Evolutionary conservation across 169 alveolate species (phyloP).

Genomic region (Neospora caninum): DNA sequence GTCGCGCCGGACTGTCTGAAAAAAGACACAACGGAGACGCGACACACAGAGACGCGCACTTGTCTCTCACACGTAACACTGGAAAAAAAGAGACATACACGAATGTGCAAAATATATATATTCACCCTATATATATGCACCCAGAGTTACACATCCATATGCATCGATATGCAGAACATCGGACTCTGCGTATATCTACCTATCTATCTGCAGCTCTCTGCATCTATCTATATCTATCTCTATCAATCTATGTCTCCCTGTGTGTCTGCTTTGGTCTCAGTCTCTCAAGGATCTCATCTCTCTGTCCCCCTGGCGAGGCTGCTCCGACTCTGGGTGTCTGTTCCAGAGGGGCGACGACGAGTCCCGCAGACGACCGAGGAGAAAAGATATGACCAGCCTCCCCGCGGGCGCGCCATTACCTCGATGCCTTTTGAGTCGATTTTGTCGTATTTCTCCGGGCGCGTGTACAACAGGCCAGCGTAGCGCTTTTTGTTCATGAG

Average conservation of each 20-base stretch:
- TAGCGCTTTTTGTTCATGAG: constrained; percentile 96
- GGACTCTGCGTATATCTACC: not conserved
- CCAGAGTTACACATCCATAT: not conserved
- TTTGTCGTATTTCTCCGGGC: constrained; percentile 95
- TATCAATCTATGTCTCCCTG: not conserved
- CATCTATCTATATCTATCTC: not conserved
- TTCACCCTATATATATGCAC: not conserved
- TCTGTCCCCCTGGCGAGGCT: too few species aligned
- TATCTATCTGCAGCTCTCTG: not conserved
- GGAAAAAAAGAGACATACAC: too few species aligned
- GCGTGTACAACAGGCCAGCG: constrained; percentile 96
- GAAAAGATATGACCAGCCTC: not conserved
- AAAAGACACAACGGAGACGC: constrained; percentile 17
- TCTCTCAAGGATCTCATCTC: too few species aligned
- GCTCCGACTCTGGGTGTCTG: too few species aligned
- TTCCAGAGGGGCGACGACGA: too few species aligned
- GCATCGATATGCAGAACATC: not conserved
- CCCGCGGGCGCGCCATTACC: constrained; percentile 11
- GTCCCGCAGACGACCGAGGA: not conserved
- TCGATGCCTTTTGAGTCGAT: constrained; percentile 97
- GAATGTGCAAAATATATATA: too few species aligned
- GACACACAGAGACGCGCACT: not conserved
- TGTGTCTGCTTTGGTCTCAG: not conserved
- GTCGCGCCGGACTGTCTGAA: constrained; percentile 97
- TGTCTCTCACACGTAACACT: too few species aligned